A percentile compares a stretch with the other conserved stretches of the same genome.
Evolutionary conservation across 176 grass and related monocot genomes (phyloP).

Genomic region (Carex littledalei): DNA sequence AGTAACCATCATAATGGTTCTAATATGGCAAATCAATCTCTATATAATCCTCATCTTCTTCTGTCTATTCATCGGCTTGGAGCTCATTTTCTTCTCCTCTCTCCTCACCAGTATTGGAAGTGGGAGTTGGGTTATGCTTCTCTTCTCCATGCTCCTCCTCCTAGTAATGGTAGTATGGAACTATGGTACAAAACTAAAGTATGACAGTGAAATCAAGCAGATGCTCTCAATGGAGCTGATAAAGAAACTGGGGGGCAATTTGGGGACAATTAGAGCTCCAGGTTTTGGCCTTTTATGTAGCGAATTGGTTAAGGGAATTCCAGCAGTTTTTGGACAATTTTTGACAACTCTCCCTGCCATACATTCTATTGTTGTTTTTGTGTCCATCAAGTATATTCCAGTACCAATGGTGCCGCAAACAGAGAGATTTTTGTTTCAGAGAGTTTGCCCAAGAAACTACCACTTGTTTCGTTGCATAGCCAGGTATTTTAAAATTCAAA

Average conservation of each 20-base stretch:
- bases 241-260: constrained; percentile 76
- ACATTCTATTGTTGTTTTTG: constrained; percentile 92
- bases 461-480: constrained; percentile 97
- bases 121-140: constrained; percentile 78
- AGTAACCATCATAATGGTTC: constrained; percentile 92
- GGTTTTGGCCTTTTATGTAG: constrained; percentile 79
- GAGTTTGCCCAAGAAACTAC: constrained; percentile 78
- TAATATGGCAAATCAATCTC: constrained; percentile 87
- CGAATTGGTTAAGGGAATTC: constrained; percentile 90
- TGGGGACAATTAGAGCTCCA: constrained; percentile 90
- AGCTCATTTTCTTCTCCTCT: constrained; percentile 85
- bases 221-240: constrained; percentile 85
- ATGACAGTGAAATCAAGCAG: constrained; percentile 85
- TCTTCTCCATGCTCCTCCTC: constrained; percentile 62
- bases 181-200: constrained; percentile 88
- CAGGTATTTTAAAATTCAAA: constrained; percentile 36
- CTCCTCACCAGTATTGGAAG: constrained; percentile 80
- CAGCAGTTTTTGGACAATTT: constrained; percentile 94
- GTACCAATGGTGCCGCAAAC: constrained; percentile 83
- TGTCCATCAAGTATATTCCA: constrained; percentile 84
- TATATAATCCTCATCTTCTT: constrained; percentile 56
- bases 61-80: constrained; percentile 55
- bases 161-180: constrained; percentile 87
- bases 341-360: constrained; percentile 85
- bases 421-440: constrained; percentile 94